Percentiles rank a stretch among this genome's conserved stretches.
phyloP scores from a whole-genome alignment of 2,329 filamentous ascomycete genomes.

The Saccharata proteae region DNA sequence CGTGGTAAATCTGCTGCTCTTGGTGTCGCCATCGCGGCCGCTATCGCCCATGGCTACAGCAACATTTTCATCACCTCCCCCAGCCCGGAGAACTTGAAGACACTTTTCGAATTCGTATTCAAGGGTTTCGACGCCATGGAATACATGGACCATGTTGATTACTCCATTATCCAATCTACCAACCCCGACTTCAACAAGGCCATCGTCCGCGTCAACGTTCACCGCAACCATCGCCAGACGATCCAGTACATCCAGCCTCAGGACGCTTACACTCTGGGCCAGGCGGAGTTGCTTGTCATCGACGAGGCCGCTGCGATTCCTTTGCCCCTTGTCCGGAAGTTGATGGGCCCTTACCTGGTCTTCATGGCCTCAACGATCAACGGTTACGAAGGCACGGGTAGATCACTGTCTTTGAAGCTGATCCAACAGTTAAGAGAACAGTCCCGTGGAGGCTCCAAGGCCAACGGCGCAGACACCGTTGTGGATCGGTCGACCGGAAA shows the following conservation, averaged over 20 bases:
- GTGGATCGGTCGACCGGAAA: constrained; percentile 74
- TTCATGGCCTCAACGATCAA: constrained; percentile 99
- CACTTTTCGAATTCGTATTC: constrained; percentile 95
- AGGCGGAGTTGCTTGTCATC: constrained; percentile 90
- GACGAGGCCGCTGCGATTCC: constrained; percentile 97
- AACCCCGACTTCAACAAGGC: constrained; percentile 99
- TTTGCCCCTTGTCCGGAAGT: constrained; percentile 76
- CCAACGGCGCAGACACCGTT: constrained; percentile 49
- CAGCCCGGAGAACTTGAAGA: constrained; percentile 96
- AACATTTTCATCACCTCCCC: constrained; percentile 99
- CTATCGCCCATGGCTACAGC: constrained; percentile 91
- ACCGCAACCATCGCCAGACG: constrained; percentile 88
- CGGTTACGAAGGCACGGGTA: constrained; percentile 92
- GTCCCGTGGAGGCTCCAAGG: constrained; percentile 53
- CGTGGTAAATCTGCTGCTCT: constrained; percentile 94
- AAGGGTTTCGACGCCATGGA: constrained; percentile 92
- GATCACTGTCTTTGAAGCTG: constrained; percentile 87
- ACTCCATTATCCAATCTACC: constrained; percentile 95
- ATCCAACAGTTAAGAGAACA: constrained; percentile 96
- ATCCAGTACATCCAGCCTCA: constrained; percentile 98
- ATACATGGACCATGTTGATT: constrained; percentile 91
- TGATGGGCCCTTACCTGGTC: constrained; percentile 93
- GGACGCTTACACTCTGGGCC: constrained; percentile 86
- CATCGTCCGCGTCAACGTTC: constrained; percentile 91
- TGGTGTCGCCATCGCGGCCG: constrained; percentile 86